Percentiles rank a stretch among this genome's conserved stretches.
These are phyloP conservation scores for Suillus occidentalis DNA, from an alignment of 768 basidiomycete species.

Conservation along the genomic window DNA sequence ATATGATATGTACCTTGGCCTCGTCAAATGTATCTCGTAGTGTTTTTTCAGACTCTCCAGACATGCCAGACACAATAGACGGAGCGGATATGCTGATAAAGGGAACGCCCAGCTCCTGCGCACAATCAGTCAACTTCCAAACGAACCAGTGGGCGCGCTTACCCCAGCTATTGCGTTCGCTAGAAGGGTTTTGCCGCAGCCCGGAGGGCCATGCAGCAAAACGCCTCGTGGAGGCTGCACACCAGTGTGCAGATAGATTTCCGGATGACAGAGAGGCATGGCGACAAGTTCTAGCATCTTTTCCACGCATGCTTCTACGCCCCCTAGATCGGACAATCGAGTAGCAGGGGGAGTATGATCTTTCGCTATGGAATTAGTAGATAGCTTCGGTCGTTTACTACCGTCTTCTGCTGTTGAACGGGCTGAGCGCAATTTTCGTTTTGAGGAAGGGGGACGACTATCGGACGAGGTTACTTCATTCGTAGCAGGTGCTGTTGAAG, in stretches of 20 bases:
- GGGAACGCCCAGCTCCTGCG: conserved; percentile 85
- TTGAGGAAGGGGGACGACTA: conserved; percentile 35
- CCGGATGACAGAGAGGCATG: conserved; percentile 92
- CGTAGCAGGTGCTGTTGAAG: conserved; percentile 9
- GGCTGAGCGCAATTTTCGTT: conserved; percentile 63
- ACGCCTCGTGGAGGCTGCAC: conserved; percentile 92
- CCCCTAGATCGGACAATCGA: conserved; percentile 84
- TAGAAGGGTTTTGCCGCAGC: conserved; percentile 93
- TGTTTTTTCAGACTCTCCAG: conserved; percentile 97
- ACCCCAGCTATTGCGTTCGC: conserved; percentile 97
- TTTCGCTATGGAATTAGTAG: conserved; percentile 45
- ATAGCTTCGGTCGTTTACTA: conserved; percentile 57
- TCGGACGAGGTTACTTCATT: conserved; percentile 12
- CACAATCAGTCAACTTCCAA: neutral
- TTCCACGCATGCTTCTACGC: conserved; percentile 81
- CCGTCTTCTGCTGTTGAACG: conserved; percentile 48
- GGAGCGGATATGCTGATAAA: conserved; percentile 96
- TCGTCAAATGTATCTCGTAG: conserved; percentile 96
- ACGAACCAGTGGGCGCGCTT: conserved; percentile 27
- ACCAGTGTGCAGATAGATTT: conserved; percentile 92
- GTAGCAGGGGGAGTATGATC: conserved; percentile 73
- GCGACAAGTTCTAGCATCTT: conserved; percentile 96
- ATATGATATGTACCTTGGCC: conserved; percentile 65
- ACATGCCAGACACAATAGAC: conserved; percentile 96
- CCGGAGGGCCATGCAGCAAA: conserved; percentile 91